Evolutionary conservation across 495 filamentous ascomycete species (phyloP).

Genomic region (Penicillium taxi): DNA sequence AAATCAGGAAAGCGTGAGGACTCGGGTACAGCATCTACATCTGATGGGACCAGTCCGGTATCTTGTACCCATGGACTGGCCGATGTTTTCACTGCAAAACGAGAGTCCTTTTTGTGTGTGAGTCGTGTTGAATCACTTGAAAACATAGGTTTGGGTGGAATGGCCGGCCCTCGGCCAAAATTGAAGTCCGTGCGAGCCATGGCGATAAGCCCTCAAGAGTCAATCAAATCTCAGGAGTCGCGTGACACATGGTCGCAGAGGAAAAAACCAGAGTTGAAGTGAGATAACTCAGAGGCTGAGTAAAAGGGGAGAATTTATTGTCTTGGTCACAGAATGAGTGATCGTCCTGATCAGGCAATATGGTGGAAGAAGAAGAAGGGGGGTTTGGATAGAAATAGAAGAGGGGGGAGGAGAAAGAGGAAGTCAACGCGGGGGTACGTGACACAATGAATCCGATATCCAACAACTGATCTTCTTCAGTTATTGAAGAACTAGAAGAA

Average conservation of each 20-base stretch:
- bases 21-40: slow-evolving; percentile 8
- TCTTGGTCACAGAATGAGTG: too few relatives aligned
- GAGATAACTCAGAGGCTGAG: too few relatives aligned
- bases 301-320: too few relatives aligned
- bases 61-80: slow-evolving; percentile 9
- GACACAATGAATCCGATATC: too few relatives aligned
- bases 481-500: background rate
- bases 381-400: too few relatives aligned
- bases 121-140: slow-evolving; percentile 10
- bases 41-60: slow-evolving; percentile 7
- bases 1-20: slow-evolving; percentile 15
- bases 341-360: slow-evolving; percentile 1
- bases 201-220: slow-evolving; percentile 5
- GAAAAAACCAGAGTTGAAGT: too few relatives aligned
- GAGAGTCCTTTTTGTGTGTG: slow-evolving; percentile 6
- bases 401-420: slow-evolving; percentile 7
- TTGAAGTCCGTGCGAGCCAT: slow-evolving; percentile 22
- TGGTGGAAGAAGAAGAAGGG: slow-evolving; percentile 9
- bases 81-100: slow-evolving; percentile 3
- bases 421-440: too few relatives aligned
- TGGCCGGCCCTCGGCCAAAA: slow-evolving; percentile 13
- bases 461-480: too few relatives aligned
- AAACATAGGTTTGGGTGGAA: slow-evolving; percentile 10
- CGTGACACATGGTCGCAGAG: slow-evolving; percentile 14
- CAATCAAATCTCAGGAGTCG: slow-evolving; percentile 11